phyloP scores from a whole-genome alignment of 495 filamentous ascomycete genomes.

The Poronia punctata region DNA sequence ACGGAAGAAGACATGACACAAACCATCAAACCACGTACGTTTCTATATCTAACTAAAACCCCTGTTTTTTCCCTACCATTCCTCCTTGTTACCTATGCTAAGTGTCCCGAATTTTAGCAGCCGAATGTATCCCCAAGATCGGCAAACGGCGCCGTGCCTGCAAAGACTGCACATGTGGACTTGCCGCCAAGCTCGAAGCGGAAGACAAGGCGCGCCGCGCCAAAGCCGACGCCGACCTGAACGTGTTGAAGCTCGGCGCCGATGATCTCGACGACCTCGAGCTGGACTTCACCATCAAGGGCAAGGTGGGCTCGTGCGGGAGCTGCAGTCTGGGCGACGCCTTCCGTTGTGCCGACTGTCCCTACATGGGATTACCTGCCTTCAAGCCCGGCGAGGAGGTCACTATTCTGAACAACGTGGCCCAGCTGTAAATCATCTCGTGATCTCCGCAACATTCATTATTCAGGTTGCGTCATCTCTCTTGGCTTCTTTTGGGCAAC shows the following conservation, averaged over 20 bases:
- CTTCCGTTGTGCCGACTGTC: slow-evolving; percentile 73
- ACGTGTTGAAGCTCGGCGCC: slow-evolving; percentile 61
- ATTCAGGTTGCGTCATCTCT: no score
- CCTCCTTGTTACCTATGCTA: not conserved
- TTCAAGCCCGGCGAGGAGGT: slow-evolving; percentile 98
- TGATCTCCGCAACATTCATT: no score
- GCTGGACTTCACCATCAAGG: slow-evolving; percentile 91
- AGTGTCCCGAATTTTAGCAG: slow-evolving; percentile 43
- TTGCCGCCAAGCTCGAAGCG: slow-evolving; percentile 68
- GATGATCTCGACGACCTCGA: slow-evolving; percentile 83
- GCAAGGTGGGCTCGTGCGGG: slow-evolving; percentile 88
- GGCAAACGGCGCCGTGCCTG: slow-evolving; percentile 87
- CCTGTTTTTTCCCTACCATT: not conserved
- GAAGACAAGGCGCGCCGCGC: slow-evolving; percentile 68
- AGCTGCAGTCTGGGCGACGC: slow-evolving; percentile 92
- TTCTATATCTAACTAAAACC: no score
- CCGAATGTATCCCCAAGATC: slow-evolving; percentile 73
- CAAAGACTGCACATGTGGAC: slow-evolving; percentile 95
- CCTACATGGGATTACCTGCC: slow-evolving; percentile 86
- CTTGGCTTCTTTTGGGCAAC: no score
- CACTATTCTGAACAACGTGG: slow-evolving; percentile 71
- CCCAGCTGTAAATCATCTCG: slow-evolving; percentile 58
- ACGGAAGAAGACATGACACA: slow-evolving; percentile 71
- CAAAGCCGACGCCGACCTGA: slow-evolving; percentile 44
- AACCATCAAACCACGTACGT: slow-evolving; percentile 65